Conservation (phyloP, 345 rosid genomes). For the Alliaria petiolata region DNA sequence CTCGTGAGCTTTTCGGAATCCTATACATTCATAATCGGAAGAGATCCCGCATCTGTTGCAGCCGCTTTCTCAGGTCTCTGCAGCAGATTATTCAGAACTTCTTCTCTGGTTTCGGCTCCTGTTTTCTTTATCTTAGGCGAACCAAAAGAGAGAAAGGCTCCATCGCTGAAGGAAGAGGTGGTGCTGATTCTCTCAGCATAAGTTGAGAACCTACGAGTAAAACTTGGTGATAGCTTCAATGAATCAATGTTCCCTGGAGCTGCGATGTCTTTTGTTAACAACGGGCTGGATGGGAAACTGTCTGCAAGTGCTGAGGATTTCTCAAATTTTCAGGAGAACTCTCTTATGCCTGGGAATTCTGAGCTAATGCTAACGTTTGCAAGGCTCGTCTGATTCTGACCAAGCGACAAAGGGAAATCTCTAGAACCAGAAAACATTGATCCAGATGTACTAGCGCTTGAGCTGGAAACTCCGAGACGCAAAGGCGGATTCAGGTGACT, state of each 20-base stretch:
- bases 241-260: constrained; percentile 46
- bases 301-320: constrained; percentile 43
- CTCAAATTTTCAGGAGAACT: constrained; percentile 42
- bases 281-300: constrained; percentile 39
- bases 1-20: background rate
- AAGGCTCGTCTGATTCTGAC: constrained; percentile 35
- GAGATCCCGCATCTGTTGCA: constrained; percentile 38
- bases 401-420: constrained; percentile 43
- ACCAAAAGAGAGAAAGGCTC: constrained; percentile 40
- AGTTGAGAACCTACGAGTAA: constrained; percentile 57
- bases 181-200: constrained; percentile 83
- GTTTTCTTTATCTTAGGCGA: constrained; percentile 85
- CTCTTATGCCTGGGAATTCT: constrained; percentile 41
- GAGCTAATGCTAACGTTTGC: constrained; percentile 11
- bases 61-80: constrained; percentile 48
- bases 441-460: constrained; percentile 48
- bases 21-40: constrained; percentile 56
- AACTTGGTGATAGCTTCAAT: constrained; percentile 39
- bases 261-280: constrained; percentile 38
- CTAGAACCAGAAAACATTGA: constrained; percentile 50
- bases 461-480: constrained; percentile 44
- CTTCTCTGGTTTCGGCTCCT: constrained; percentile 72
- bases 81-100: constrained; percentile 51
- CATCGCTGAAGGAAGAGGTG: constrained; percentile 63
- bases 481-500: constrained; percentile 50